Evolutionary conservation across 345 rosid genomes (phyloP).

Genomic region (Rhodomyrtus tomentosa): DNA sequence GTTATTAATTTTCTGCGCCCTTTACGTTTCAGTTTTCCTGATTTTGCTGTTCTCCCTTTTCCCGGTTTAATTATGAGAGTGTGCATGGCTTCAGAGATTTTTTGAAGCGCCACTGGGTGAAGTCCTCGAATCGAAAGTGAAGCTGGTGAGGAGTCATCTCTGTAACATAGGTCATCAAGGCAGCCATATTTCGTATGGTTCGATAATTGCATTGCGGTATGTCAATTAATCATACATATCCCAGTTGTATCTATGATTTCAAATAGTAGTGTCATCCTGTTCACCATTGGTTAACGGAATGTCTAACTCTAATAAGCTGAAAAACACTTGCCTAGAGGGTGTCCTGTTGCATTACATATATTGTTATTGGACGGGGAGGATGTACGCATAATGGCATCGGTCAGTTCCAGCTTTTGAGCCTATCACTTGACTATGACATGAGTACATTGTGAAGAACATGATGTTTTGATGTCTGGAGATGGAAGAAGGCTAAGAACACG

Average conservation of each 20-base stretch:
- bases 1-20: neutral
- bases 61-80: neutral
- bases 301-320: neutral
- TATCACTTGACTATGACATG: neutral
- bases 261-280: neutral
- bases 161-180: neutral
- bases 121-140: neutral
- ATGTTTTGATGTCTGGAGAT: neutral
- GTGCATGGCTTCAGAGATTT: neutral
- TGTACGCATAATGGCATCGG: neutral
- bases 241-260: neutral
- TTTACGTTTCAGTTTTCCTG: neutral
- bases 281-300: neutral
- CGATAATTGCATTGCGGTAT: neutral
- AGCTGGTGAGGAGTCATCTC: neutral
- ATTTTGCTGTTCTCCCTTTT: neutral
- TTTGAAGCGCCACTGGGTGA: neutral
- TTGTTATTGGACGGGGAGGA: neutral
- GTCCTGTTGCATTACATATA: neutral
- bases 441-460: neutral
- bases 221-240: neutral
- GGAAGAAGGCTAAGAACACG: neutral
- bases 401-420: neutral
- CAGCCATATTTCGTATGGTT: neutral
- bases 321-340: neutral